Percentiles rank a stretch among this genome's conserved stretches.
Evolutionary conservation across 108 stramenopile genomes (phyloP).

Genomic region (Cyclotella cryptica): DNA sequence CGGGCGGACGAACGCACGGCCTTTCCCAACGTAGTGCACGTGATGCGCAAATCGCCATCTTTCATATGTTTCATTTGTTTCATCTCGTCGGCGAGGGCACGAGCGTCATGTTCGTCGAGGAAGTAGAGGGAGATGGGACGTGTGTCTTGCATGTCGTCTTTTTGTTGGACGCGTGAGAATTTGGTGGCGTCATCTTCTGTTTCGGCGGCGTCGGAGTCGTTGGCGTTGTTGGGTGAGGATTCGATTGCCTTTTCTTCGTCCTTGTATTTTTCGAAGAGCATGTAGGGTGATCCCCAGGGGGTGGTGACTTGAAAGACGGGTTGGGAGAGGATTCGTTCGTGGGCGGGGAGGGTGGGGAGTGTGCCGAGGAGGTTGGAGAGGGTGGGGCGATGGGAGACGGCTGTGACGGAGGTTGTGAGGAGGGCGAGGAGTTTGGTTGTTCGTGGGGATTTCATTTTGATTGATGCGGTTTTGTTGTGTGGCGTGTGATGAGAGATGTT

Average conservation of each 20-base stretch:
- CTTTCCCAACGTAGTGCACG: conserved; percentile 68
- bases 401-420: not conserved
- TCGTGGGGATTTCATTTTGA: not conserved
- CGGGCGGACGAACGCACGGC: conserved; percentile 73
- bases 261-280: conserved; percentile 79
- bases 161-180: conserved; percentile 56
- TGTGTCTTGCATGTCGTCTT: conserved; percentile 61
- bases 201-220: conserved; percentile 24
- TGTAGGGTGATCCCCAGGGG: conserved; percentile 83
- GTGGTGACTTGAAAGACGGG: conserved; percentile 90
- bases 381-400: conserved; percentile 18
- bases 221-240: conserved; percentile 11
- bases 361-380: conserved; percentile 51
- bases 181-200: conserved; percentile 39
- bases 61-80: conserved; percentile 84
- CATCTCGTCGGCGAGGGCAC: conserved; percentile 76
- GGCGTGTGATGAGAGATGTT: not conserved
- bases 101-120: conserved; percentile 85
- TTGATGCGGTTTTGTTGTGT: not conserved
- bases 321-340: conserved; percentile 78
- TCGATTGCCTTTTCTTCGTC: conserved; percentile 50
- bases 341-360: conserved; percentile 51
- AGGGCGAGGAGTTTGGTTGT: conserved; percentile 14
- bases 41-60: conserved; percentile 71
- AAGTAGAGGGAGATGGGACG: conserved; percentile 76